phyloP scores from a whole-genome alignment of 73 alveolate genomes.

The Paramecium pentaurelia region DNA sequence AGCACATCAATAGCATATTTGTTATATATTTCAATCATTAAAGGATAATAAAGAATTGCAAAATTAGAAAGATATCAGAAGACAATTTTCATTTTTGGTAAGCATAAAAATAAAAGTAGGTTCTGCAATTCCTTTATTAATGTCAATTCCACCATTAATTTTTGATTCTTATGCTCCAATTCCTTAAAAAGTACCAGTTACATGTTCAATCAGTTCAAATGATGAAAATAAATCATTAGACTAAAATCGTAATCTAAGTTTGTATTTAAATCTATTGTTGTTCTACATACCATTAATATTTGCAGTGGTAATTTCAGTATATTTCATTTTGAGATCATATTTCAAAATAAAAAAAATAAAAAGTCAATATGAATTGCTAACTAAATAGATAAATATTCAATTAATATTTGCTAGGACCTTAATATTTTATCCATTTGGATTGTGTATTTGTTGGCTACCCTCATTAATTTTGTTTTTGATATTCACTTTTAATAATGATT shows the following conservation, averaged over 20 bases:
- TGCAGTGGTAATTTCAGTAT: background rate
- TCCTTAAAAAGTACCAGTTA: background rate
- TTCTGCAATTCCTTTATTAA: background rate
- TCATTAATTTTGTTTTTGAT: conserved; percentile 22
- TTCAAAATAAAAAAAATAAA: background rate
- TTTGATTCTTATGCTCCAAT: conserved; percentile 1
- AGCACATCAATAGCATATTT: conserved; percentile 1
- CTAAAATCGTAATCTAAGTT: background rate
- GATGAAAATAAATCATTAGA: background rate
- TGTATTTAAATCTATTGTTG: background rate
- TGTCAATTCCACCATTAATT: background rate
- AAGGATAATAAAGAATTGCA: background rate
- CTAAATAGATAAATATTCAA: background rate
- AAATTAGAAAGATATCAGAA: background rate
- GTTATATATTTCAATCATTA: background rate
- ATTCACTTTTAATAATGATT: background rate
- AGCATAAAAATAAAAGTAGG: background rate
- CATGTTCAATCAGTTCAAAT: background rate
- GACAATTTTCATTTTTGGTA: background rate
- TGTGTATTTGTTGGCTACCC: conserved; percentile 2
- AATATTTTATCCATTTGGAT: background rate
- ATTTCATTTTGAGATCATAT: background rate
- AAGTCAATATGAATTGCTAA: background rate
- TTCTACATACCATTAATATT: conserved; percentile 11
- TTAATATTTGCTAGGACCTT: background rate